A percentile compares a stretch with the other conserved stretches of the same genome.
phyloP scores from a whole-genome alignment of 1,139 yeast species.

The Kluyveromyces sp. region DNA sequence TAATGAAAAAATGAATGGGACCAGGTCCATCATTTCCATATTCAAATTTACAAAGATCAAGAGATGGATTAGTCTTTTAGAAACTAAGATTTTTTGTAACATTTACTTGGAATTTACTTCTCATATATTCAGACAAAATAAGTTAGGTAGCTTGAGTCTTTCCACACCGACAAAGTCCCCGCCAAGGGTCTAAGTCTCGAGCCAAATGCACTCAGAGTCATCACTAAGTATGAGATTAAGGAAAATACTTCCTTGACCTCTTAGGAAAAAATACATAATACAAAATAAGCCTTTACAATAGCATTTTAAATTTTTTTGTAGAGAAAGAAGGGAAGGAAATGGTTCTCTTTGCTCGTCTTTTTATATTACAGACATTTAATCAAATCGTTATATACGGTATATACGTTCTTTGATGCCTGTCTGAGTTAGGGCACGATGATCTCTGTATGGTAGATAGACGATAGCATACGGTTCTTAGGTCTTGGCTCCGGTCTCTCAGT shows the following conservation, averaged over 20 bases:
- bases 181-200: conserved; percentile 49
- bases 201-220: conserved; percentile 89
- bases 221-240: conserved; percentile 36
- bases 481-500: conserved; percentile 22
- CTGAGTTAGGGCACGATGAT: too few relatives aligned
- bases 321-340: conserved; percentile 1
- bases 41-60: too few relatives aligned
- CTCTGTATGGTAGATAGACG: too few relatives aligned
- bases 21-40: too few relatives aligned
- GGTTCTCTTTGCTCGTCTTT: background rate
- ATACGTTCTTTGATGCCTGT: too few relatives aligned
- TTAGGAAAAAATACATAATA: background rate
- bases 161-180: conserved; percentile 64
- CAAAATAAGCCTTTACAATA: background rate
- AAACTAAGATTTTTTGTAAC: background rate
- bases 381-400: background rate
- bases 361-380: too few relatives aligned
- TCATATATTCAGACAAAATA: conserved; percentile 33
- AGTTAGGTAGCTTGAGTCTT: conserved; percentile 78
- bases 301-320: too few relatives aligned
- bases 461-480: background rate
- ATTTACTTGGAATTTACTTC: background rate
- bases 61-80: too few relatives aligned
- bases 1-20: too few relatives aligned
- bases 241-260: conserved; percentile 25